These are phyloP conservation scores for Trichomonas tenax DNA, from an alignment of 208 protist genomes.

Conservation along the genomic window DNA sequence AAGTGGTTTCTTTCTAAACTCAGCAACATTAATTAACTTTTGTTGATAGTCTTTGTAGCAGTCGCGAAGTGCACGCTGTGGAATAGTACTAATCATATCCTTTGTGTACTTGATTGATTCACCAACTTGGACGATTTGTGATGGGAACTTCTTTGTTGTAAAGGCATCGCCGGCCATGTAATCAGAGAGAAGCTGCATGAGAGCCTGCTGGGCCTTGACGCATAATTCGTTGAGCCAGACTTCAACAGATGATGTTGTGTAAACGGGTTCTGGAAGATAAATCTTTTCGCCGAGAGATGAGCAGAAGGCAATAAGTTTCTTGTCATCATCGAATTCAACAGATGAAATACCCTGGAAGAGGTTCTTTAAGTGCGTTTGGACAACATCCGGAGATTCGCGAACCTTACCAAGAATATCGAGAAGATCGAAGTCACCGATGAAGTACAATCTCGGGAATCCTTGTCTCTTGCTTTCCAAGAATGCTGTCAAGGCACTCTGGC, in stretches of 20 bases:
- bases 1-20: not conserved
- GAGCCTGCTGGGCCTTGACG: not conserved
- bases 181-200: not conserved
- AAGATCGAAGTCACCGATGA: conserved; percentile 93
- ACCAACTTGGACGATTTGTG: conserved; percentile 15
- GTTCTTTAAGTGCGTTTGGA: conserved; percentile 91
- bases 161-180: not conserved
- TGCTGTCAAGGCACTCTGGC: conserved; percentile 81
- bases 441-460: conserved; percentile 79
- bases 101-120: not conserved
- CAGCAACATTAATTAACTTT: not conserved
- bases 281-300: conserved; percentile 62
- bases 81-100: not conserved
- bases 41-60: not conserved
- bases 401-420: conserved; percentile 72
- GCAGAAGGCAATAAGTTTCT: not conserved
- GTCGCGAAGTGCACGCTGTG: not conserved
- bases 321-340: conserved; percentile 57
- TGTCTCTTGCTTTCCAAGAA: conserved; percentile 88
- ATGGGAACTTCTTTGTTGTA: not conserved
- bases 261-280: conserved; percentile 61
- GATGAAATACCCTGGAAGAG: conserved; percentile 83
- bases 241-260: conserved; percentile 76
- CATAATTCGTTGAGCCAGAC: conserved; percentile 71
- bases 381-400: conserved; percentile 65